Conservation (phyloP, 306 rosid genomes). For the Gleditsia sinensis region DNA sequence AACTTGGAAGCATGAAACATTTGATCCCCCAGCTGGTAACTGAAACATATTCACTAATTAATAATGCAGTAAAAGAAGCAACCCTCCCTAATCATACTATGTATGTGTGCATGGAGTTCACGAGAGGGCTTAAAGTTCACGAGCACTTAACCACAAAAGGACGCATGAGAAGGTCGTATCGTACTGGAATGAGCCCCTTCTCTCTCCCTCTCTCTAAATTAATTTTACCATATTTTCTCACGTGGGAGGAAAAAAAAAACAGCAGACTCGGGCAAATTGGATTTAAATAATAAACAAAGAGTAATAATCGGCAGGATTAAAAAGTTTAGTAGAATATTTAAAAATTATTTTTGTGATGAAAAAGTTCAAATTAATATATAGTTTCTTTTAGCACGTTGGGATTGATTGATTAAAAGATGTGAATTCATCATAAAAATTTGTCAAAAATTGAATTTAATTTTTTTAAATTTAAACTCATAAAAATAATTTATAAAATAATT, state of each 20-base stretch:
- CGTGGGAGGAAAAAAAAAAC: not conserved
- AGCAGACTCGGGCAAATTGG: conserved; percentile 19
- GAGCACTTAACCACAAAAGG: conserved; percentile 56
- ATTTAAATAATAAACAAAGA: not conserved
- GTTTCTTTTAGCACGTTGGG: not conserved
- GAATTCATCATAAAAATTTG: not conserved
- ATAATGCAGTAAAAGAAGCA: conserved; percentile 41
- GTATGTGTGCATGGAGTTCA: conserved; percentile 49
- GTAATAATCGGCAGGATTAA: not conserved
- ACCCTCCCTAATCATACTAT: conserved; percentile 40
- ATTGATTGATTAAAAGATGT: not conserved
- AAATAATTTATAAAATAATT: too few relatives aligned
- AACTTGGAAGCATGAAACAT: conserved; percentile 22
- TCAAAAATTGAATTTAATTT: too few relatives aligned
- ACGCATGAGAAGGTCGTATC: conserved; percentile 52
- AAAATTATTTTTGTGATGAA: not conserved
- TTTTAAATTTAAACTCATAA: too few relatives aligned
- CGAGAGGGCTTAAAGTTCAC: conserved; percentile 62
- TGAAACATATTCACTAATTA: conserved; percentile 32
- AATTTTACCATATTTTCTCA: conserved; percentile 18
- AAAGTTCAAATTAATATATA: not conserved
- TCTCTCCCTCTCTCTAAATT: not conserved
- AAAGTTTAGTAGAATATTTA: not conserved
- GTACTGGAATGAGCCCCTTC: conserved; percentile 5
- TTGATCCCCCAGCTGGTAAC: conserved; percentile 30